These are phyloP conservation scores for Physaria fendleri DNA, from an alignment of 345 rosid species.

Conservation along the genomic window DNA sequence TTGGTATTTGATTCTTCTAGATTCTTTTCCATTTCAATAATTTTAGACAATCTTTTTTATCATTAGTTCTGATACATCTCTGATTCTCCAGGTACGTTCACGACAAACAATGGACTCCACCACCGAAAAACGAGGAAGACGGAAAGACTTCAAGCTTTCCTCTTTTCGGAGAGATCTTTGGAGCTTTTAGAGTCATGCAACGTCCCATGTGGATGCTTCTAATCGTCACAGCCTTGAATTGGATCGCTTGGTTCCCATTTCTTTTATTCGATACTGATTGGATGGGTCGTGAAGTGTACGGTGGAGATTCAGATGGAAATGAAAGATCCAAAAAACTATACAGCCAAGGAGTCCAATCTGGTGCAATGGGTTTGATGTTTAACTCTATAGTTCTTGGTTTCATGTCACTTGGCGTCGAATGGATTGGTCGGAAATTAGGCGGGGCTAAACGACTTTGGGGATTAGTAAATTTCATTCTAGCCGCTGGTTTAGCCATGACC, in stretches of 20 bases:
- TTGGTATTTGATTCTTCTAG: too few relatives aligned
- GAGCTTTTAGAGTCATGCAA: constrained; percentile 44
- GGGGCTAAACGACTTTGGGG: constrained; percentile 67
- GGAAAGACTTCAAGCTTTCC: not conserved
- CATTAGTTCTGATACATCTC: too few relatives aligned
- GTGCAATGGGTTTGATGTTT: constrained; percentile 68
- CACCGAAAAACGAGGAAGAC: not conserved
- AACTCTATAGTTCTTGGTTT: constrained; percentile 63
- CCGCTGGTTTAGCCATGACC: constrained; percentile 43
- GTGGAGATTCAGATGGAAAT: constrained; percentile 44
- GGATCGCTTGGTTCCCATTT: constrained; percentile 95
- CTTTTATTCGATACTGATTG: constrained; percentile 77
- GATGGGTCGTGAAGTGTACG: constrained; percentile 91
- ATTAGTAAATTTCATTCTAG: constrained; percentile 53
- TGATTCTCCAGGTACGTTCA: too few relatives aligned
- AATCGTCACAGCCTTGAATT: constrained; percentile 62
- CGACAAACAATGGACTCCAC: constrained; percentile 36
- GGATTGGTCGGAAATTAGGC: constrained; percentile 33
- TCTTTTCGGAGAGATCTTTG: constrained; percentile 32
- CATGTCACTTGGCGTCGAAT: constrained; percentile 46
- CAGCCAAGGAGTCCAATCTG: constrained; percentile 58
- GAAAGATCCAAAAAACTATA: constrained; percentile 29
- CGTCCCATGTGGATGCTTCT: constrained; percentile 68
- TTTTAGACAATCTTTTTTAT: too few relatives aligned
- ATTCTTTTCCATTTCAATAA: too few relatives aligned